A percentile compares a stretch with the other conserved stretches of the same genome.
Evolutionary conservation across 2,329 filamentous ascomycete genomes (phyloP).

Genomic region (Aspergillus tubingensis): DNA sequence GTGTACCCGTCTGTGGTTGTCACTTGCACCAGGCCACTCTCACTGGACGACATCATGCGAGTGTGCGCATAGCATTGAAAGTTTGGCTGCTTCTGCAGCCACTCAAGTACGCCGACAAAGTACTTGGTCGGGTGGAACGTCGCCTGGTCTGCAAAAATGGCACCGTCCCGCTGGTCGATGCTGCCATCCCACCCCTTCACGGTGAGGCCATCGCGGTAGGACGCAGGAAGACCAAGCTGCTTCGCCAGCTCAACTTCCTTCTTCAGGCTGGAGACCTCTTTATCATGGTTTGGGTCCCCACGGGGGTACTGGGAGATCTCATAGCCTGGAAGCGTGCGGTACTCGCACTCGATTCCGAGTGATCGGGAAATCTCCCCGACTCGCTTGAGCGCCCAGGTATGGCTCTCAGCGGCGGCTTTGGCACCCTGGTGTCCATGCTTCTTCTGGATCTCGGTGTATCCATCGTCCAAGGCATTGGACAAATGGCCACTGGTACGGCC

Average conservation of each 20-base stretch:
- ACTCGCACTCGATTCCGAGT: constrained; percentile 59
- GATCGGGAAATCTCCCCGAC: constrained; percentile 54
- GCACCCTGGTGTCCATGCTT: constrained; percentile 57
- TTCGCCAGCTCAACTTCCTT: constrained; percentile 50
- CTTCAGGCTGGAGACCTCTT: constrained; percentile 50
- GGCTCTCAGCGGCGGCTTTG: constrained; percentile 54
- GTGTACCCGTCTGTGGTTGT: constrained; percentile 50
- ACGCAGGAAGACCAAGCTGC: constrained; percentile 47
- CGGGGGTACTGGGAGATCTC: constrained; percentile 53
- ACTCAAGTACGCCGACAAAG: constrained; percentile 54
- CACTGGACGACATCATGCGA: constrained; percentile 50
- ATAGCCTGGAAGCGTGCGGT: constrained; percentile 53
- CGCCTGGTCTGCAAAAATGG: constrained; percentile 52
- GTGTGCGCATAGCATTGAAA: constrained; percentile 58
- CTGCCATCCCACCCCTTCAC: constrained; percentile 56
- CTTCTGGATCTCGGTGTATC: constrained; percentile 53
- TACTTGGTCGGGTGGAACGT: constrained; percentile 62
- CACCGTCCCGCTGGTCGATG: constrained; percentile 54
- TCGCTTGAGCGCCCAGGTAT: constrained; percentile 55
- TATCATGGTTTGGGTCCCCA: constrained; percentile 45
- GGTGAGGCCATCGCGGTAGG: constrained; percentile 44
- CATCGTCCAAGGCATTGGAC: constrained; percentile 57
- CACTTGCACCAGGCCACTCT: constrained; percentile 53
- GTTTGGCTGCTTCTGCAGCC: constrained; percentile 54
- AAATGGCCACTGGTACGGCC: constrained; percentile 58